Conservation (phyloP, 768 basidiomycete species). For the Imleria badia region DNA sequence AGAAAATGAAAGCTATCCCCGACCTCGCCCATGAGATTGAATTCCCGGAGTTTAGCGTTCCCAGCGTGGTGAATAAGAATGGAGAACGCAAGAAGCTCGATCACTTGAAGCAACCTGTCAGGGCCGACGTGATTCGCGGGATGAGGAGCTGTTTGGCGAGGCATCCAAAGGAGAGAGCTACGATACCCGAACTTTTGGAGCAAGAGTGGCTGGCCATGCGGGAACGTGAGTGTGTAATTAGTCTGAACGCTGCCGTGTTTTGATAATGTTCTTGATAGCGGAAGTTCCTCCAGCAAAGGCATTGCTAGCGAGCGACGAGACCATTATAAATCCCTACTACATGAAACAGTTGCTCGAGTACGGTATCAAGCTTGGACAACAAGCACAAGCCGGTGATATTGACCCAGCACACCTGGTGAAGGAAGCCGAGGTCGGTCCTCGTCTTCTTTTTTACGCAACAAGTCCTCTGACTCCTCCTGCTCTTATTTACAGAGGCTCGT, state of each 20-base stretch:
- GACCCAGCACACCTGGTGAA: constrained; percentile 46
- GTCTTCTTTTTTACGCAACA: neutral
- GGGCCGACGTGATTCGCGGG: constrained; percentile 69
- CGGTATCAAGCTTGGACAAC: constrained; percentile 60
- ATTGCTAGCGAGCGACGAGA: constrained; percentile 51
- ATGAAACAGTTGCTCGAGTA: constrained; percentile 75
- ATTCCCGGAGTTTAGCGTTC: constrained; percentile 70
- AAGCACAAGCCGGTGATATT: constrained; percentile 39
- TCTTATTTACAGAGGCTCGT: constrained; percentile 52
- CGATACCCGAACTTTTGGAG: constrained; percentile 83
- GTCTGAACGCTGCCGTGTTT: neutral
- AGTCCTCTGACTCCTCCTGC: neutral
- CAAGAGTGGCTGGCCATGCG: constrained; percentile 76
- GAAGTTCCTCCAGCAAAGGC: constrained; percentile 31
- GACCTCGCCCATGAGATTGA: constrained; percentile 73
- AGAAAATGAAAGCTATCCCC: constrained; percentile 95
- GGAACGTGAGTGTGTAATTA: constrained; percentile 26
- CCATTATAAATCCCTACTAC: constrained; percentile 75
- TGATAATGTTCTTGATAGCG: constrained; percentile 17
- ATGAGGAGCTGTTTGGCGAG: constrained; percentile 82
- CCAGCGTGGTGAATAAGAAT: constrained; percentile 37
- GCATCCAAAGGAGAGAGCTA: constrained; percentile 78
- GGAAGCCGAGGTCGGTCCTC: constrained; percentile 54
- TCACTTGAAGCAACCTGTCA: constrained; percentile 70
- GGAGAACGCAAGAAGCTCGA: constrained; percentile 52